phyloP scores from a whole-genome alignment of 176 grass and related monocot species.

The Rhynchospora breviuscula region DNA sequence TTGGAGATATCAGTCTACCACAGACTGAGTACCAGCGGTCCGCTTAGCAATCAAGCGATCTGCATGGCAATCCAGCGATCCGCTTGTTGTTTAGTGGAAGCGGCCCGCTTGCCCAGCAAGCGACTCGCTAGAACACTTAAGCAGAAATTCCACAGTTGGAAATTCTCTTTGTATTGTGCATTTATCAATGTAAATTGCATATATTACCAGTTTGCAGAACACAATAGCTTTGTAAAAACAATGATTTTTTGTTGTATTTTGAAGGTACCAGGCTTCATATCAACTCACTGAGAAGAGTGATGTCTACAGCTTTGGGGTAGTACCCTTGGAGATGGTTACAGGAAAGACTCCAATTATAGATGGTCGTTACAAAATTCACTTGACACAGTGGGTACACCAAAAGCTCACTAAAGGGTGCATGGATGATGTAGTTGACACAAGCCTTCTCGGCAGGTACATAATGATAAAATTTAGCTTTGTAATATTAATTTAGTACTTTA shows the following conservation, averaged over 20 bases:
- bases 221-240: no score
- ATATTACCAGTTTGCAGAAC: no score
- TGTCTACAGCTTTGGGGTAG: slow-evolving; percentile 42
- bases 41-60: no score
- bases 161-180: no score
- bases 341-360: background rate
- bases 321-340: slow-evolving; percentile 30
- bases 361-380: background rate
- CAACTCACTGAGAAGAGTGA: slow-evolving; percentile 28
- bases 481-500: background rate
- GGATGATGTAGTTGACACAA: slow-evolving; percentile 7
- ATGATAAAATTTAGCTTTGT: background rate
- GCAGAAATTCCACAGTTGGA: no score
- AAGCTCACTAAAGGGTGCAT: background rate
- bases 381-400: background rate
- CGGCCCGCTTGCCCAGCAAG: no score
- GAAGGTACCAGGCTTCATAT: background rate
- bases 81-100: no score
- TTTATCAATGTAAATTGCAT: no score
- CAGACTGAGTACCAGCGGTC: no score
- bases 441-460: background rate
- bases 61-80: no score
- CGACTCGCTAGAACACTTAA: no score
- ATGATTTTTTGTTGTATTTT: background rate
- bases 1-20: no score